These are phyloP conservation scores for Megacollybia marginata DNA, from an alignment of 768 basidiomycete genomes.

Conservation along the genomic window DNA sequence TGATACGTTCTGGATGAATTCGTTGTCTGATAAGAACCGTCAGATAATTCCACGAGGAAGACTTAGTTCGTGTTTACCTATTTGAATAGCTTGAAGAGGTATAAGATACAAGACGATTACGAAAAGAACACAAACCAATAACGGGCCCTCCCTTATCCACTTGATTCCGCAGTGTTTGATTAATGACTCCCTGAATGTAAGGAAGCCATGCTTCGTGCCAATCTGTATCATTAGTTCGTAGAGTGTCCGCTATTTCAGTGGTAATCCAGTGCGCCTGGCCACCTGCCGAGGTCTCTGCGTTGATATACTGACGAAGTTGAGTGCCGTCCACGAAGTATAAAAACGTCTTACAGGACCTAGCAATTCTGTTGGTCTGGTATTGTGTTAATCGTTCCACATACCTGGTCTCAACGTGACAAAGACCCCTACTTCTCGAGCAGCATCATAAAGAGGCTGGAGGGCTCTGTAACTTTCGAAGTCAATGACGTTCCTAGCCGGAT, in stretches of 20 bases:
- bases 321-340: too few species aligned
- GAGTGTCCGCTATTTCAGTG: conserved; percentile 35
- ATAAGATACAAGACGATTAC: conserved; percentile 18
- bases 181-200: conserved; percentile 43
- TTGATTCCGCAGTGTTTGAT: conserved; percentile 35
- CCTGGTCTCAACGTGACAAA: conserved; percentile 57
- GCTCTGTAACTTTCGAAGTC: conserved; percentile 47
- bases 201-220: conserved; percentile 44
- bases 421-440: conserved; percentile 45
- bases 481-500: conserved; percentile 45
- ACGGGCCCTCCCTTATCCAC: conserved; percentile 48
- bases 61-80: neutral
- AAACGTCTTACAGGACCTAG: conserved; percentile 1
- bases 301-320: conserved; percentile 27
- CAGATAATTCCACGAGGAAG: neutral
- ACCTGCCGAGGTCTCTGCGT: conserved; percentile 55
- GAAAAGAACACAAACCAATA: conserved; percentile 19
- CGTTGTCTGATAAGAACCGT: conserved; percentile 28
- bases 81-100: neutral
- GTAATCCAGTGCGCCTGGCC: conserved; percentile 53
- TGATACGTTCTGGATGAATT: conserved; percentile 36
- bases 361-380: too few species aligned
- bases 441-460: conserved; percentile 43
- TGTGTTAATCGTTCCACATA: neutral
- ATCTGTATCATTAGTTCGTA: conserved; percentile 48